Evolutionary conservation across 805 yeast genomes (phyloP), one percentile per base, ranked within the genome.

Genomic region (Hanseniaspora lindneri): DNA sequence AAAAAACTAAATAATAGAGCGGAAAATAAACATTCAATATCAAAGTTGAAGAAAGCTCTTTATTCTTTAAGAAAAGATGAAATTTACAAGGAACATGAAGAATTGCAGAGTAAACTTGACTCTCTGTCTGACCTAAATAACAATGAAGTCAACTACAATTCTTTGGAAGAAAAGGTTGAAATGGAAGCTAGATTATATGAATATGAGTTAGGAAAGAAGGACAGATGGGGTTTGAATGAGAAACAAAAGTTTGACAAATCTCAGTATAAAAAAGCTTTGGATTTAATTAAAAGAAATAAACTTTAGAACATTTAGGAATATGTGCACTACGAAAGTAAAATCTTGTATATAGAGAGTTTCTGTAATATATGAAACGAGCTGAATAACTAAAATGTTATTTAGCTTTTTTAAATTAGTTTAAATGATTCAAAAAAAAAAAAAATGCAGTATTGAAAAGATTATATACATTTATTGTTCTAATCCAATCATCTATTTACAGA

Each of bases 1-100:
- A 55, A 65, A 2, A 60, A 60, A 41, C 66, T 69, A 4, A 37
- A 34, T 8, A 39, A 29, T 7, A 32, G 47, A 30, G 39, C 39
- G 4, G 43, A 39, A 32, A 36, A 32, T 1, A 24, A 37, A 19
- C 5, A 42, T 13, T 41, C 36, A 3, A 36, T 24, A n/a, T 39
- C 44, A 7, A 34, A 42, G 32, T 14, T 42, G 17, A 42, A 41
- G 11, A 39, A 37, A 8, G 27, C 32, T 29, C 34, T 49, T 40
- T 10, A 37, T 8, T 29, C n/a, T 29, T 19, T 49, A 9, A 49
- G 20, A 30, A 37, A 39, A 6, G 39, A 29, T 16, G 42, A 39
- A 25, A 36, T 23, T 9, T 30, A 24, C 7, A 4, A 17, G 20
- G 33, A 30, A 14, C 41, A 46, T 13, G 27, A 32, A 17, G 43